Evolutionary conservation across 805 yeast genomes (phyloP).

Genomic region (Spathaspora passalidarum): DNA sequence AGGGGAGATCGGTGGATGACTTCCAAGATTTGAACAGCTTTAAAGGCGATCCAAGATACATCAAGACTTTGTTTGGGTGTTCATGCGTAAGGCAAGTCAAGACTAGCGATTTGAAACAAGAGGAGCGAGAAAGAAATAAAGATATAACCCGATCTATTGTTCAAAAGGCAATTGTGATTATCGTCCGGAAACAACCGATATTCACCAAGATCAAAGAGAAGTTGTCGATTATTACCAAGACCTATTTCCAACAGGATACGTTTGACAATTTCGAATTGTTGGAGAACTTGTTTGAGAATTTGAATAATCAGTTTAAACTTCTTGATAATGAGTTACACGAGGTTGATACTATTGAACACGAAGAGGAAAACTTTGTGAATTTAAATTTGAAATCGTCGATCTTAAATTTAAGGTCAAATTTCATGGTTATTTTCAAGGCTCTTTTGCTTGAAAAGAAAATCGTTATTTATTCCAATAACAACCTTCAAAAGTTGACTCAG

Average conservation of each 20-base stretch:
- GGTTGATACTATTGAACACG: conserved; percentile 9
- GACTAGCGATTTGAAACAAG: conserved; percentile 51
- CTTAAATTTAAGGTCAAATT: conserved; percentile 52
- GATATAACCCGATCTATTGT: conserved; percentile 83
- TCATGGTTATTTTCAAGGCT: conserved; percentile 71
- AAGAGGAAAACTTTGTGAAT: conserved; percentile 54
- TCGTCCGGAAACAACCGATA: conserved; percentile 76
- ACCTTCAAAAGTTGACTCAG: conserved; percentile 76
- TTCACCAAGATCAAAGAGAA: conserved; percentile 88
- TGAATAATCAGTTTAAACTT: conserved; percentile 35
- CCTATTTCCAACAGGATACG: conserved; percentile 78
- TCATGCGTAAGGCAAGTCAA: conserved; percentile 86
- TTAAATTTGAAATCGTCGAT: conserved; percentile 67
- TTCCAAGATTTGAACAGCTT: conserved; percentile 31
- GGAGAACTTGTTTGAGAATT: conserved; percentile 65
- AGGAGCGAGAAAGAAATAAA: conserved; percentile 44
- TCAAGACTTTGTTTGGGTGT: conserved; percentile 84
- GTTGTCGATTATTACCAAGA: conserved; percentile 81
- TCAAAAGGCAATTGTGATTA: conserved; percentile 86
- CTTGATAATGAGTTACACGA: conserved; percentile 4
- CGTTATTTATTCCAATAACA: conserved; percentile 68
- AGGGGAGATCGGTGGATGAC: conserved; percentile 44
- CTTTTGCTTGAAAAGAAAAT: conserved; percentile 72
- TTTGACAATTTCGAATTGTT: conserved; percentile 70
- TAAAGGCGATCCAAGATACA: conserved; percentile 38